Percentiles rank a stretch among this genome's conserved stretches.
Evolutionary conservation across 23 red algal species (phyloP).

Genomic region (Gracilaria vermiculophylla): DNA sequence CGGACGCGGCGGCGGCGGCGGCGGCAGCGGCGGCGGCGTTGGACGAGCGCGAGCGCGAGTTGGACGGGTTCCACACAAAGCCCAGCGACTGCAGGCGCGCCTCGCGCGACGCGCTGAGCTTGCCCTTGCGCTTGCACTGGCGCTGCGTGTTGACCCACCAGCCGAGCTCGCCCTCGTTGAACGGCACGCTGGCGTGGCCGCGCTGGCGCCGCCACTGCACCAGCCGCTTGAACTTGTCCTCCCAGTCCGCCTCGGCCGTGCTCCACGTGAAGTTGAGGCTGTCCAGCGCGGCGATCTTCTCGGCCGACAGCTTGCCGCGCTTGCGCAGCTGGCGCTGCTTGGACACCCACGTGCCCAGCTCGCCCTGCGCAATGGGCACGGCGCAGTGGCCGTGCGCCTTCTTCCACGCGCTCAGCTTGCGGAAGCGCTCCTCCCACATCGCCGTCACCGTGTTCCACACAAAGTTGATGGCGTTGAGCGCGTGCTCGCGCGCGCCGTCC

Average conservation of each 20-base stretch:
- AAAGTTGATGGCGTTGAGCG: constrained; percentile 68
- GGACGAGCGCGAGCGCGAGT: constrained; percentile 27
- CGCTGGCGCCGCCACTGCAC: constrained; percentile 35
- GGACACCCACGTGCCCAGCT: constrained; percentile 69
- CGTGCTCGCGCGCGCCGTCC: constrained; percentile 29
- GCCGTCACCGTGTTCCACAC: constrained; percentile 67
- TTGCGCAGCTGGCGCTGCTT: constrained; percentile 65
- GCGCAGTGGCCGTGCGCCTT: constrained; percentile 45
- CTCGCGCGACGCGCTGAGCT: constrained; percentile 47
- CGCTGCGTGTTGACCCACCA: constrained; percentile 83
- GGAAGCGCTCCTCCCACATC: constrained; percentile 64
- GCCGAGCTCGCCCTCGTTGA: constrained; percentile 72
- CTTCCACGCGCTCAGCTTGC: constrained; percentile 54
- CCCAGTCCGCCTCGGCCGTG: constrained; percentile 70
- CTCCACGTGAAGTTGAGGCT: constrained; percentile 71
- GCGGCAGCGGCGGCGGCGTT: background rate
- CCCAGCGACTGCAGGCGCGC: constrained; percentile 50
- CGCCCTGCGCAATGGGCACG: constrained; percentile 65
- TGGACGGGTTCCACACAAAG: constrained; percentile 76
- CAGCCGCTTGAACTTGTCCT: constrained; percentile 58
- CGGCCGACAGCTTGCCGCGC: constrained; percentile 51
- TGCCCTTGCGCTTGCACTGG: constrained; percentile 61
- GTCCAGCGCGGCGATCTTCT: constrained; percentile 50
- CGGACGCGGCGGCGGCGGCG: background rate
- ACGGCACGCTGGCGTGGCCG: constrained; percentile 69